A percentile compares a stretch with the other conserved stretches of the same genome.
Conservation (phyloP, 1,284 basidiomycete genomes). For the Trichosporon sp. region DNA sequence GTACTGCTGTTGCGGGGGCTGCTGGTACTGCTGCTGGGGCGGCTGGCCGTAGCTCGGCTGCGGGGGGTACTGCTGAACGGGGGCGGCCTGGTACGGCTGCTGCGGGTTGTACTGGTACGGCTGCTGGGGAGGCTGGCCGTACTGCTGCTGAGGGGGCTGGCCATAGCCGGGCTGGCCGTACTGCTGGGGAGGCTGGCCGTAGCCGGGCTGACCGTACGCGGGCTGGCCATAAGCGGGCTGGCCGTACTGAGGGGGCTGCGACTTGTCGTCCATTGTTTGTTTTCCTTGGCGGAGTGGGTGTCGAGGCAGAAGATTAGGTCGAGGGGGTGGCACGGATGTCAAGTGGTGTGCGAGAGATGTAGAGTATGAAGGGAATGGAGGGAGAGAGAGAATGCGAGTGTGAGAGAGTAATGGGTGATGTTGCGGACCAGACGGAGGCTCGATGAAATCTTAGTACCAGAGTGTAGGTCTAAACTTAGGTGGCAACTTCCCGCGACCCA, state of each 20-base stretch:
- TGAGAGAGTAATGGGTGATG: background rate
- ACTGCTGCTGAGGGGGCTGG: background rate
- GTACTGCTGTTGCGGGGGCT: conserved; percentile 8
- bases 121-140: conserved; percentile 15
- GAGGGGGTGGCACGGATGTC: background rate
- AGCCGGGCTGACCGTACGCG: background rate
- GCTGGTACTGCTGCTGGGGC: conserved; percentile 22
- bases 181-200: conserved; percentile 1
- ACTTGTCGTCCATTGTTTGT: conserved; percentile 2
- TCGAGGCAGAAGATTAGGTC: background rate
- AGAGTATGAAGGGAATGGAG: background rate
- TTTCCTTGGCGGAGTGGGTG: background rate
- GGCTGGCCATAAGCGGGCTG: conserved; percentile 9
- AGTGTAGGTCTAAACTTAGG: background rate
- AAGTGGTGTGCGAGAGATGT: too few relatives aligned
- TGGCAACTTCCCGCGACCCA: background rate
- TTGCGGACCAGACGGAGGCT: background rate
- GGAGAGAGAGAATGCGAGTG: background rate
- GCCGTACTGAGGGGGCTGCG: conserved; percentile 7
- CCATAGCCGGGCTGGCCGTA: background rate
- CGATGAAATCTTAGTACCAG: background rate
- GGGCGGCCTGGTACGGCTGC: conserved; percentile 22
- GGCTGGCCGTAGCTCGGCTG: conserved; percentile 13
- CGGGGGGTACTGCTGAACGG: background rate
- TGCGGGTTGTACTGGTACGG: conserved; percentile 19